Evolutionary conservation across 1,284 basidiomycete species (phyloP).

Genomic region (Mycosarcoma maydis): DNA sequence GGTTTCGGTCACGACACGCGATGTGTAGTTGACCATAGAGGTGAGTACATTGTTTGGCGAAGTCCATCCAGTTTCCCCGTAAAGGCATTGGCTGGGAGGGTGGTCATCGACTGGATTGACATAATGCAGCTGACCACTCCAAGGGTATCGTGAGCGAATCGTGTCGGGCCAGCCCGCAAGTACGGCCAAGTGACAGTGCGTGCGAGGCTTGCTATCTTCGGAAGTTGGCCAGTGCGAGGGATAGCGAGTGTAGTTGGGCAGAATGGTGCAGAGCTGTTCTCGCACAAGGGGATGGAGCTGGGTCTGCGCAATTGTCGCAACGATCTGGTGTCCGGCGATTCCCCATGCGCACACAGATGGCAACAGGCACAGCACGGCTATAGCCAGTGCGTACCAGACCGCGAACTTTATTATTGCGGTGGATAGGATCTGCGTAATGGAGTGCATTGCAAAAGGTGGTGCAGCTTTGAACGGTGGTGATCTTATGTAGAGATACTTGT

Average conservation of each 20-base stretch:
- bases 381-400: not conserved
- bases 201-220: constrained; percentile 8
- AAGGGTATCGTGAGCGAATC: constrained; percentile 61
- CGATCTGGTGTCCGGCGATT: constrained; percentile 81
- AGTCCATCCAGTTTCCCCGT: constrained; percentile 81
- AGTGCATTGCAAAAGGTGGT: too few relatives aligned
- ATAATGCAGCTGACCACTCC: constrained; percentile 76
- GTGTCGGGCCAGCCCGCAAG: constrained; percentile 82
- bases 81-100: constrained; percentile 78
- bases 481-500: not conserved
- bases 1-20: constrained; percentile 32
- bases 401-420: constrained; percentile 6
- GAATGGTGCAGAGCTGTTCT: constrained; percentile 75
- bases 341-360: constrained; percentile 59
- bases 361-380: constrained; percentile 8
- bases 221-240: constrained; percentile 31
- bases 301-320: constrained; percentile 91
- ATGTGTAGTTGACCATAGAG: constrained; percentile 60
- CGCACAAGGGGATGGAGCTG: constrained; percentile 81
- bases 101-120: constrained; percentile 79
- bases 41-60: constrained; percentile 49
- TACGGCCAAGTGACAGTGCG: constrained; percentile 68
- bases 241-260: constrained; percentile 69
- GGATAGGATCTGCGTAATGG: constrained; percentile 3
- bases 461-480: constrained; percentile 5